Conservation (phyloP, 2,329 filamentous ascomycete genomes). For the Microsporum audouinii region DNA sequence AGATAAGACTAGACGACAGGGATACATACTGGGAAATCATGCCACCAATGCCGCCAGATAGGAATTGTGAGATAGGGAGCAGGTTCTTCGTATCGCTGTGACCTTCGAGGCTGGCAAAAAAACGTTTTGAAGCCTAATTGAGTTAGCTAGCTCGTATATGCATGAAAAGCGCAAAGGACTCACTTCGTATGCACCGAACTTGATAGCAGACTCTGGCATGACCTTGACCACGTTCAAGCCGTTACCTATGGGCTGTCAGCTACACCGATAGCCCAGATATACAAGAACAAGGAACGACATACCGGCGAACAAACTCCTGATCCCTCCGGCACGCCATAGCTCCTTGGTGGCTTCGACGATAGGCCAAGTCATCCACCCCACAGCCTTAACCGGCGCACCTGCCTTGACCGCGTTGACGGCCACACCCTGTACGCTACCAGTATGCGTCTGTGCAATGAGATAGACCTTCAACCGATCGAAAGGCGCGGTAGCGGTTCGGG, state of each 20-base stretch:
- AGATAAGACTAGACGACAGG: slow-evolving; percentile 1
- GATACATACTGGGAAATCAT: slow-evolving; percentile 74
- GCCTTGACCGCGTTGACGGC: slow-evolving; percentile 57
- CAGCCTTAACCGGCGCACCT: slow-evolving; percentile 54
- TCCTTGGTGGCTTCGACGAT: slow-evolving; percentile 63
- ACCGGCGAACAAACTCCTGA: slow-evolving; percentile 90
- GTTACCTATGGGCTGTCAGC: slow-evolving; percentile 52
- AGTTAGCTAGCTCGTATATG: neutral
- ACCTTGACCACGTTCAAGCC: slow-evolving; percentile 95
- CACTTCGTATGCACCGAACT: slow-evolving; percentile 91
- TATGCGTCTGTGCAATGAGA: slow-evolving; percentile 77
- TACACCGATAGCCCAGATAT: neutral
- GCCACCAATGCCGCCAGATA: slow-evolving; percentile 80
- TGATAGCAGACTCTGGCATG: slow-evolving; percentile 96
- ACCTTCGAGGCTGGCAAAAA: slow-evolving; percentile 75
- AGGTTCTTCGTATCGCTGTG: slow-evolving; percentile 71
- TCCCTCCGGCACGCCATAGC: slow-evolving; percentile 73
- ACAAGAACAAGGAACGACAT: slow-evolving; percentile 25
- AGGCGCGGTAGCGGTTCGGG: slow-evolving; percentile 86
- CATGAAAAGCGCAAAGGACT: slow-evolving; percentile 15
- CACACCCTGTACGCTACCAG: slow-evolving; percentile 39
- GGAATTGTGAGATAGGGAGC: slow-evolving; percentile 74
- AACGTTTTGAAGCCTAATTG: slow-evolving; percentile 64
- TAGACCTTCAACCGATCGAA: slow-evolving; percentile 96
- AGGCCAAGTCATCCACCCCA: slow-evolving; percentile 56